Conservation (phyloP, 805 yeast species). For the Yamadazyma olivae region DNA sequence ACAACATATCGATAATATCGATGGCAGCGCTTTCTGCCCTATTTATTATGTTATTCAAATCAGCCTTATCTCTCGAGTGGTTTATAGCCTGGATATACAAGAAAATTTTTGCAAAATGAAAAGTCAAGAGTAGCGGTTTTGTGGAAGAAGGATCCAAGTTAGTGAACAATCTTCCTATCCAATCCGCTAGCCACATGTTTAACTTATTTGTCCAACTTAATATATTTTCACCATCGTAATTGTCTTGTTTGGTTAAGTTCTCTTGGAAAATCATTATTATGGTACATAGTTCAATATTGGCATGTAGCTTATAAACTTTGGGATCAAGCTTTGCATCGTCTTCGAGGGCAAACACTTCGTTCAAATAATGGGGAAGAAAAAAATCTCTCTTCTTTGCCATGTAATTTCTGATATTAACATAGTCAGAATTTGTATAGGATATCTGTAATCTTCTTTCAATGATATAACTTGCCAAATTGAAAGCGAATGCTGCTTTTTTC, state of each 20-base stretch:
- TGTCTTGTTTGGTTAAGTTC: not conserved
- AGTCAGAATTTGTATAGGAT: constrained; percentile 1
- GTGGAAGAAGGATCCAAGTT: constrained; percentile 3
- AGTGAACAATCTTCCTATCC: constrained; percentile 2
- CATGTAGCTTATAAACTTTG: constrained; percentile 2
- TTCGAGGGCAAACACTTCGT: constrained; percentile 1
- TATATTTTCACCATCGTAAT: not conserved
- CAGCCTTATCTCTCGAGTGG: not conserved
- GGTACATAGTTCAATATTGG: constrained; percentile 5
- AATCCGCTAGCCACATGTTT: constrained; percentile 5
- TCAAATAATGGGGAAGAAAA: constrained; percentile 4
- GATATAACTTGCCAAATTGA: constrained; percentile 1
- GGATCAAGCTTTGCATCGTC: not conserved
- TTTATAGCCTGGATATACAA: constrained; percentile 1
- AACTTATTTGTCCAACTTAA: not conserved
- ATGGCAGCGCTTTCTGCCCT: constrained; percentile 1
- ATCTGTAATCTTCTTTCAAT: constrained; percentile 4
- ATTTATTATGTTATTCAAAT: not conserved
- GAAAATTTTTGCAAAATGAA: constrained; percentile 2
- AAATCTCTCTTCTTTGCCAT: constrained; percentile 4
- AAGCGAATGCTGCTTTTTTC: constrained; percentile 4
- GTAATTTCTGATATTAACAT: constrained; percentile 1
- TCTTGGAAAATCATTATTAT: constrained; percentile 5
- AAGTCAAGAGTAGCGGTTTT: constrained; percentile 1
- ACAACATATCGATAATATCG: constrained; percentile 2